Evolutionary conservation across 129 eudicot species (phyloP).

Genomic region (Helianthus tuberosus): DNA sequence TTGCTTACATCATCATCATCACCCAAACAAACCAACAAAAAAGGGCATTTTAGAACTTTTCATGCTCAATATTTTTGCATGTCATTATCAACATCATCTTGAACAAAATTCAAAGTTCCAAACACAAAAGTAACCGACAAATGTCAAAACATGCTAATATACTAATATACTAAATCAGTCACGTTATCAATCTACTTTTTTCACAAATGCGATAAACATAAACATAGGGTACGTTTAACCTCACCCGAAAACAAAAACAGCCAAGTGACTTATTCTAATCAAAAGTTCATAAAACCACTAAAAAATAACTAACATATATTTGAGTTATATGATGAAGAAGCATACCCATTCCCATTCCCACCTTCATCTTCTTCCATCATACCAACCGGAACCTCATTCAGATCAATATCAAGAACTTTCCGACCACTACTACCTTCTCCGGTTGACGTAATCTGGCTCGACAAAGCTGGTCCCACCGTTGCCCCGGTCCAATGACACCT

Average conservation of each 20-base stretch:
- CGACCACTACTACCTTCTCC: conserved; percentile 47
- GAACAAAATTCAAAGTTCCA: not conserved
- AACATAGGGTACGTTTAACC: no score
- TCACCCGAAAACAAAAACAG: not conserved
- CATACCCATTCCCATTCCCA: conserved; percentile 23
- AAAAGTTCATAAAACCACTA: conserved; percentile 12
- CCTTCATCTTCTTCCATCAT: conserved; percentile 29
- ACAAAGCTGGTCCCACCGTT: conserved; percentile 21
- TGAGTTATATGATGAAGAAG: conserved; percentile 48
- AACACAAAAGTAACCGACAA: conserved; percentile 7
- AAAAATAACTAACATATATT: conserved; percentile 30
- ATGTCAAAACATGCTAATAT: not conserved
- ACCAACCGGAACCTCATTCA: conserved; percentile 48
- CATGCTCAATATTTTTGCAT: conserved; percentile 20
- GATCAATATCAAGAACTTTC: conserved; percentile 48
- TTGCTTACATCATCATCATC: conserved; percentile 29
- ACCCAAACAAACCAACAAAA: conserved; percentile 15
- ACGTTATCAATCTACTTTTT: not conserved
- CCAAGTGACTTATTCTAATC: not conserved
- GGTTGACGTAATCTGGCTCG: conserved; percentile 36
- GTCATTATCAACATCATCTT: conserved; percentile 29
- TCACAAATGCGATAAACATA: not conserved
- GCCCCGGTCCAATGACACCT: conserved; percentile 53
- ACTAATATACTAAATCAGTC: no score
- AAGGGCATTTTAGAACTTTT: conserved; percentile 27